A percentile compares a stretch with the other conserved stretches of the same genome.
Conservation (phyloP, 257 asterid genomes). For the Thymus mandschuricus region DNA sequence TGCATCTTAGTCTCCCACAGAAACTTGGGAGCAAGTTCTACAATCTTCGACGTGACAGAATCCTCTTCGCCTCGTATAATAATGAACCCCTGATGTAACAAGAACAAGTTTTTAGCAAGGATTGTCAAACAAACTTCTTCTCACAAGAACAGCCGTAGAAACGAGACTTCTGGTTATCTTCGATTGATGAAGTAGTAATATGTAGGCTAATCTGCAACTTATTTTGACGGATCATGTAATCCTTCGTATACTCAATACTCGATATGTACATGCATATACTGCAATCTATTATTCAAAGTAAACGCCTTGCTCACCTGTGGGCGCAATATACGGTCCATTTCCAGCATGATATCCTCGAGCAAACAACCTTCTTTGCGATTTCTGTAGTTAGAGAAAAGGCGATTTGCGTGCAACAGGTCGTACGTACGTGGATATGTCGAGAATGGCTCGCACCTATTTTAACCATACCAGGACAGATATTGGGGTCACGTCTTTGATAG, state of each 20-base stretch:
- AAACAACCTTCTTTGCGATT: conserved; percentile 68
- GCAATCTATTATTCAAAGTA: neutral
- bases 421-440: conserved; percentile 93
- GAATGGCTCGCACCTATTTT: conserved; percentile 84
- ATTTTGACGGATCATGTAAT: neutral
- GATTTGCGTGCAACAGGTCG: conserved; percentile 68
- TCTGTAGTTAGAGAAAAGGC: conserved; percentile 63
- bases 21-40: conserved; percentile 66
- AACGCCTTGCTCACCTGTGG: conserved; percentile 62
- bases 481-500: conserved; percentile 7
- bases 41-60: conserved; percentile 49
- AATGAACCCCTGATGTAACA: conserved; percentile 59
- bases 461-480: conserved; percentile 21
- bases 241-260: neutral
- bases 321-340: conserved; percentile 85
- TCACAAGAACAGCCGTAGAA: conserved; percentile 1
- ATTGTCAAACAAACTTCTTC: neutral
- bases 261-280: neutral
- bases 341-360: conserved; percentile 82
- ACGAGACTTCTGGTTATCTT: neutral
- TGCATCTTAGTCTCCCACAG: conserved; percentile 81
- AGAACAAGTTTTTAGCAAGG: neutral
- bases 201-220: neutral
- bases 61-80: conserved; percentile 81
- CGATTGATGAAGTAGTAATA: neutral